Base-by-base conservation (phyloP, 805 yeast species). In the Kuraishia cidri region DNA sequence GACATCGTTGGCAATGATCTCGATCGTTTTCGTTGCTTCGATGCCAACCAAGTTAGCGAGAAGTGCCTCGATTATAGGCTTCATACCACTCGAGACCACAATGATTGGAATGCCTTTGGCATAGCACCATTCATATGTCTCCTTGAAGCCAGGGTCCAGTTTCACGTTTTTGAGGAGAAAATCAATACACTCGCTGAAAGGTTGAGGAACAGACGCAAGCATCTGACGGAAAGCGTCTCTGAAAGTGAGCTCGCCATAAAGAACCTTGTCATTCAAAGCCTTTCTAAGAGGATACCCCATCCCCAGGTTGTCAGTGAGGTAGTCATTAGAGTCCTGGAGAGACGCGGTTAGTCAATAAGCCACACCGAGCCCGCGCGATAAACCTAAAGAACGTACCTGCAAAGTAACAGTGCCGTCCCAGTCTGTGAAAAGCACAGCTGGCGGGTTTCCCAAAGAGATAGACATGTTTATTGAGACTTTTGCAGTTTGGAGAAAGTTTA, bases 361-460 rank as follows among this genome's bases (percentile, higher is more conserved):
- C n/a, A n/a, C n/a, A n/a, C n/a, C n/a, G n/a, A n/a, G n/a, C n/a
- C n/a, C n/a, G n/a, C n/a, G n/a, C n/a, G n/a, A n/a, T n/a, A n/a
- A n/a, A n/a, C n/a, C n/a, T 17, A 18, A 15, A 25, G 10, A 21
- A 36, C 53, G 11, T 40, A 52, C 57, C 55, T 90, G 94, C 38
- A 83, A 62, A 9, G 98, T 92, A 42, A 92, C 92, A 2, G 98
- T 92, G 19, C 99, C 99, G 54, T 92, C 99, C 75, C 94, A 92
- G 56, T 92, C 99, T 27, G 97, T 83, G 65, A 92, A 92, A 27
- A 92, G 81, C 48, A 92, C 86, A 30, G 94, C 90, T 41, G 41
- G 38, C 9, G 52, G 53, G 12, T 28, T 7, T n/a, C n/a, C n/a
- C n/a, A n/a, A n/a, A n/a, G n/a, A n/a, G n/a, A n/a, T n/a, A n/a